phyloP scores from a whole-genome alignment of 768 basidiomycete genomes.

The Russula sp. region DNA sequence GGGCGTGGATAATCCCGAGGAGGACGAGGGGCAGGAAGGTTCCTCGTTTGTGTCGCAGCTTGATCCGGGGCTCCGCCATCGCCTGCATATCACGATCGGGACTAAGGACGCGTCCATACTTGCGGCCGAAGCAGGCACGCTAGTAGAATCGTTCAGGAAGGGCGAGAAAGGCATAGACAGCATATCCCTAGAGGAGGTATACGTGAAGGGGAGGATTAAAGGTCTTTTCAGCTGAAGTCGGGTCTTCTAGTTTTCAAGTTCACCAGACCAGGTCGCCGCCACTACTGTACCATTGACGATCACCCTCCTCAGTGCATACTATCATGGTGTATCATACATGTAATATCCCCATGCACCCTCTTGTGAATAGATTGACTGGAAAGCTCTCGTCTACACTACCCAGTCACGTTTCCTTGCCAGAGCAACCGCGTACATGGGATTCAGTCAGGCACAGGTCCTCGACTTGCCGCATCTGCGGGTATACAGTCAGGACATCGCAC shows the following conservation, averaged over 20 bases:
- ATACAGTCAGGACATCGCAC: background rate
- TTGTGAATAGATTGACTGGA: too few species aligned
- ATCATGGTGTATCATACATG: background rate
- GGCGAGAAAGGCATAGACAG: constrained; percentile 32
- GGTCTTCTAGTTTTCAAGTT: background rate
- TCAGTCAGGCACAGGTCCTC: too few species aligned
- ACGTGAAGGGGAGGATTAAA: constrained; percentile 31
- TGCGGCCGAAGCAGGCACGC: constrained; percentile 58
- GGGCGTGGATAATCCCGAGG: constrained; percentile 30
- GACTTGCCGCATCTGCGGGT: too few species aligned
- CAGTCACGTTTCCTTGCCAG: too few species aligned
- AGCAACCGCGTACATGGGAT: too few species aligned
- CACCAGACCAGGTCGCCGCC: too few species aligned
- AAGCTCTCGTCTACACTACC: too few species aligned
- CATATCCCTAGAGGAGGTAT: constrained; percentile 30
- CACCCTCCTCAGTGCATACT: background rate
- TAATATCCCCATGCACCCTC: background rate
- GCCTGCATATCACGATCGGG: constrained; percentile 86
- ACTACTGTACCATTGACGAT: background rate
- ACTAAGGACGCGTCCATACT: constrained; percentile 46
- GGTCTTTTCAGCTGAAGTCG: constrained; percentile 18
- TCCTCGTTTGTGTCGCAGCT: constrained; percentile 44
- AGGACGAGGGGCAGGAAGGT: constrained; percentile 34
- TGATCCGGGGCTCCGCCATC: constrained; percentile 39
- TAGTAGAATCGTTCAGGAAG: constrained; percentile 53